These are phyloP conservation scores for Sphaerosporella brunnea DNA, from an alignment of 495 filamentous ascomycete species.

Conservation along the genomic window DNA sequence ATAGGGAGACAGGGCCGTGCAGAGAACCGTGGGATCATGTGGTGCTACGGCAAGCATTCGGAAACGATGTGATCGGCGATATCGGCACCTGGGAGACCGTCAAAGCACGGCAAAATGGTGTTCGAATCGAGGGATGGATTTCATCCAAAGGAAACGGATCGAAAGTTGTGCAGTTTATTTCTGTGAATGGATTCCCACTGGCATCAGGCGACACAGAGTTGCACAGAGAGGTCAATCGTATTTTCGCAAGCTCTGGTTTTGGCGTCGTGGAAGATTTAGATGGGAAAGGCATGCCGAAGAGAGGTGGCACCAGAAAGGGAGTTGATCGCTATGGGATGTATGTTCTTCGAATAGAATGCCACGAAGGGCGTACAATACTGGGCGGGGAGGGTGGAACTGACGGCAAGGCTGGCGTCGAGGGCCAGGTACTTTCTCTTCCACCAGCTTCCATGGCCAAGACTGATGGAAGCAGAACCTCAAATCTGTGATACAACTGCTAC, in stretches of 20 bases:
- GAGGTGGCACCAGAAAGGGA: conserved; percentile 37
- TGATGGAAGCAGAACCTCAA: conserved; percentile 27
- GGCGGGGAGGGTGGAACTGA: conserved; percentile 24
- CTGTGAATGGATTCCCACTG: conserved; percentile 20
- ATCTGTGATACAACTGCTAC: conserved; percentile 41
- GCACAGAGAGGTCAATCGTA: conserved; percentile 59
- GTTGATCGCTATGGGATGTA: conserved; percentile 87
- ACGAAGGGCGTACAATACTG: conserved; percentile 13
- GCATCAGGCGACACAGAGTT: conserved; percentile 38
- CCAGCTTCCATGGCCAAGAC: conserved; percentile 26
- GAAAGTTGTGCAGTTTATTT: conserved; percentile 15
- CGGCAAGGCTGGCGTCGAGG: conserved; percentile 22
- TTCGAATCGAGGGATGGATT: conserved; percentile 20
- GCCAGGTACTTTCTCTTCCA: conserved; percentile 8
- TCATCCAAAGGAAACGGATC: conserved; percentile 10
- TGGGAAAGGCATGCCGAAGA: conserved; percentile 28
- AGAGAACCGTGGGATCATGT: conserved; percentile 9
- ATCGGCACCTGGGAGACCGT: conserved; percentile 17
- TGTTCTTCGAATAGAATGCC: conserved; percentile 48
- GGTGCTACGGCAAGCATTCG: conserved; percentile 12
- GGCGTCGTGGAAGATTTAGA: conserved; percentile 41
- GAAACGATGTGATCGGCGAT: conserved; percentile 4
- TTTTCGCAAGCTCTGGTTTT: conserved; percentile 66
- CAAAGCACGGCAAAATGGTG: conserved; percentile 12
- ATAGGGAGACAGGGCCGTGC: neutral